Conservation (phyloP, 495 filamentous ascomycete species). For the Aspergillus cavernicola region DNA sequence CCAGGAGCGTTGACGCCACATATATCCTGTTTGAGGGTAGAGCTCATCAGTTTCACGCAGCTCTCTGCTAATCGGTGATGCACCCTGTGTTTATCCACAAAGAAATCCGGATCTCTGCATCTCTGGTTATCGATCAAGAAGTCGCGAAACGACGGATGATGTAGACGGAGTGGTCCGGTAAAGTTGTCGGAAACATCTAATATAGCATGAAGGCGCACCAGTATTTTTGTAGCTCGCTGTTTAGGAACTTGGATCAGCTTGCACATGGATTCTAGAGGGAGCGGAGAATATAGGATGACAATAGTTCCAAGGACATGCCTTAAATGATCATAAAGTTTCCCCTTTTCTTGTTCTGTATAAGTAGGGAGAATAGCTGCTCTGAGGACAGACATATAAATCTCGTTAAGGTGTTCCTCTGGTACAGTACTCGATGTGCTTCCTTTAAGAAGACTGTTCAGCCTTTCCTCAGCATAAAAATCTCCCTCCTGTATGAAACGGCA, state of each 20-base stretch:
- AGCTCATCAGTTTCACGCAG: constrained; percentile 31
- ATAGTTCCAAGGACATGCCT: neutral
- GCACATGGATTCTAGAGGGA: neutral
- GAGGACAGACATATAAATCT: neutral
- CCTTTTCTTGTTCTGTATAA: neutral
- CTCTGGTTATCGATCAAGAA: constrained; percentile 37
- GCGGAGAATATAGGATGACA: neutral
- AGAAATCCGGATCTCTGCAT: neutral
- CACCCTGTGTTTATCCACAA: neutral
- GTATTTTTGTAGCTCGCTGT: neutral
- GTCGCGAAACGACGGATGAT: constrained; percentile 52
- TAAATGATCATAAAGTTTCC: neutral
- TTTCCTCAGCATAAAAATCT: constrained; percentile 22
- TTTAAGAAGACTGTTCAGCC: constrained; percentile 15
- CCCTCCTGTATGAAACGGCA: constrained; percentile 29
- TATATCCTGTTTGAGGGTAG: constrained; percentile 31
- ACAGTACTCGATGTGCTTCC: neutral
- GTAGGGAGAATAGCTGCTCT: neutral
- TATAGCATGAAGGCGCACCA: constrained; percentile 17
- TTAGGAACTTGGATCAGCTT: neutral
- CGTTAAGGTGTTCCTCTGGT: neutral
- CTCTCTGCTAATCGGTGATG: neutral
- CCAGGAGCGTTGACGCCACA: constrained; percentile 28
- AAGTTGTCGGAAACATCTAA: constrained; percentile 29
- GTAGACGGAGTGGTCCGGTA: constrained; percentile 30